phyloP scores from a whole-genome alignment of 225 moss, liverwort and hornwort genomes.

The Rhytidiadelphus loreus region DNA sequence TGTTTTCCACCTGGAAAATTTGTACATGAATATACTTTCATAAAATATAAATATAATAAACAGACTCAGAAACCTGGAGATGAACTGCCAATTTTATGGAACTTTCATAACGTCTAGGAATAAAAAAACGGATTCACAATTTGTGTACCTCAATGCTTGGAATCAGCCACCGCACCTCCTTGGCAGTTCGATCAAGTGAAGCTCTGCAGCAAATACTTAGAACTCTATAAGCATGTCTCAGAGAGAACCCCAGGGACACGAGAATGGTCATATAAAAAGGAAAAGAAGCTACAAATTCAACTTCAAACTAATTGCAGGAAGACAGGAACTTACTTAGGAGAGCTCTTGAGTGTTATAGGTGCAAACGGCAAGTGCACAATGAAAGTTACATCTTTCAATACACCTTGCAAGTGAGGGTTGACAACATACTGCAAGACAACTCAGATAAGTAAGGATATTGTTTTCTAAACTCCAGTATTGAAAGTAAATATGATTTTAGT shows the following conservation, averaged over 20 bases:
- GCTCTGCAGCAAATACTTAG: conserved; percentile 18
- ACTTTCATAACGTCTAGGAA: neutral
- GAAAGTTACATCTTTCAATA: conserved; percentile 76
- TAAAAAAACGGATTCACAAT: neutral
- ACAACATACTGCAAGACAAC: conserved; percentile 66
- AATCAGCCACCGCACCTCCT: conserved; percentile 47
- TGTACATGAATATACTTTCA: neutral
- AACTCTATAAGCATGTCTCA: neutral
- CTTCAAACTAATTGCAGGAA: neutral
- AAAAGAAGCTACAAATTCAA: neutral
- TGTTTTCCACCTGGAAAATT: neutral
- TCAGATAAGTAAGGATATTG: neutral
- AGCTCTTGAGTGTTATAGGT: conserved; percentile 88
- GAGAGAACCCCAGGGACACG: neutral
- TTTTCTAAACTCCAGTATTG: neutral
- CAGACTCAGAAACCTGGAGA: neutral
- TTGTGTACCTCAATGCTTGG: conserved; percentile 43
- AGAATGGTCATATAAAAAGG: neutral
- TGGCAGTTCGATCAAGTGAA: conserved; percentile 48
- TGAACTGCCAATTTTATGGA: neutral
- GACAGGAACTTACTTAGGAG: conserved; percentile 46
- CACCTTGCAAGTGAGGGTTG: conserved; percentile 81
- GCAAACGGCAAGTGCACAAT: conserved; percentile 78
- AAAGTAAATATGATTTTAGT: neutral
- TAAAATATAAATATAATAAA: neutral